Conservation (phyloP, 1,284 basidiomycete species). For the Mycena citricolor region DNA sequence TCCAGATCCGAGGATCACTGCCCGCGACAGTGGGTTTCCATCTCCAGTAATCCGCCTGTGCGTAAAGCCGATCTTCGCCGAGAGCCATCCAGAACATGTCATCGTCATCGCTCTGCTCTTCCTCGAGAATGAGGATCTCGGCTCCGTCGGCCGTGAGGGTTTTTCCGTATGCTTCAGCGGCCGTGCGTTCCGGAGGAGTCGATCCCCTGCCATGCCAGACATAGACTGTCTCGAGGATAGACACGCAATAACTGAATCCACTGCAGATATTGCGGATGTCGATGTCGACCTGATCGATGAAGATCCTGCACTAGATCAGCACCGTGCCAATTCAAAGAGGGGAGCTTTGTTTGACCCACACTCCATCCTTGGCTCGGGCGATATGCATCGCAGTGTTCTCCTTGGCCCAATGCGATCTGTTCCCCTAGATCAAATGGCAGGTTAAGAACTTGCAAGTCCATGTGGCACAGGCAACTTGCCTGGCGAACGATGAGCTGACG, state of each 20-base stretch:
- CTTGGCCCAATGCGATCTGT: constrained; percentile 67
- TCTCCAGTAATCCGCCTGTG: constrained; percentile 76
- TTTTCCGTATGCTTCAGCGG: constrained; percentile 60
- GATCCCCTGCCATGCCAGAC: constrained; percentile 80
- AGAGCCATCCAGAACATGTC: constrained; percentile 84
- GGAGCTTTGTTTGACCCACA: constrained; percentile 22
- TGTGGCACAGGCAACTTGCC: constrained; percentile 36
- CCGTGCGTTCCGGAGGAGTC: constrained; percentile 51
- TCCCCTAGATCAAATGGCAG: constrained; percentile 45
- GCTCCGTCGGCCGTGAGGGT: constrained; percentile 41
- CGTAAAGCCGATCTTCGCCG: constrained; percentile 63
- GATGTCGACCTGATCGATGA: constrained; percentile 73
- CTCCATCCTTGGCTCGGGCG: constrained; percentile 50
- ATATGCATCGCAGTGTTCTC: constrained; percentile 82
- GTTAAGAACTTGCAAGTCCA: neutral
- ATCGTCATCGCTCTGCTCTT: constrained; percentile 54
- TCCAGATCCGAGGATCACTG: constrained; percentile 55
- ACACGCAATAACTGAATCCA: constrained; percentile 74
- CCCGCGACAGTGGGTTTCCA: constrained; percentile 51
- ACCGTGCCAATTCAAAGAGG: neutral
- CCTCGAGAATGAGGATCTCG: constrained; percentile 52
- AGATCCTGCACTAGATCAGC: constrained; percentile 30
- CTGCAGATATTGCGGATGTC: constrained; percentile 73
- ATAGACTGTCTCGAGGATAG: constrained; percentile 67
- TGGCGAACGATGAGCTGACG: constrained; percentile 68